A percentile compares a stretch with the other conserved stretches of the same genome.
phyloP scores from a whole-genome alignment of 495 filamentous ascomycete species.

The Xylaria grammica region DNA sequence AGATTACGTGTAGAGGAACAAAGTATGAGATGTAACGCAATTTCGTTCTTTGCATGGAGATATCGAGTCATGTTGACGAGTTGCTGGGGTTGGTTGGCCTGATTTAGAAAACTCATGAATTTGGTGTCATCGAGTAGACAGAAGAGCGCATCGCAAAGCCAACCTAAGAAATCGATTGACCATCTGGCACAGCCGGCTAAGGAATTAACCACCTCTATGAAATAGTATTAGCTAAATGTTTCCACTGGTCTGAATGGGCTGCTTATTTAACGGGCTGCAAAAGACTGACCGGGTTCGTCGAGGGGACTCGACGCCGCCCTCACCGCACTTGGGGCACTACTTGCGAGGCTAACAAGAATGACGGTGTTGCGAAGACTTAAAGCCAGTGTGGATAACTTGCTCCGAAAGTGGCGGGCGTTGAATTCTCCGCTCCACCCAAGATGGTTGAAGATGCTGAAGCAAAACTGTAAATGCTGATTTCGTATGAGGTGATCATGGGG shows the following conservation, averaged over 20 bases:
- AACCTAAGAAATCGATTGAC: conserved; percentile 71
- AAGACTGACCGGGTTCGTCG: conserved; percentile 64
- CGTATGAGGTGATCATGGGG: conserved; percentile 74
- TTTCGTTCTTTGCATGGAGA: conserved; percentile 50
- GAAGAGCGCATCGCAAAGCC: conserved; percentile 70
- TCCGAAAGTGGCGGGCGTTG: conserved; percentile 62
- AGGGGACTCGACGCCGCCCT: conserved; percentile 56
- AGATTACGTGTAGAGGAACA: conserved; percentile 76
- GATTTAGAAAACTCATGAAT: conserved; percentile 48
- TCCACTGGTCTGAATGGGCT: background rate
- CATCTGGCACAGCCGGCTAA: conserved; percentile 65
- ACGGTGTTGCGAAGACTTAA: conserved; percentile 74
- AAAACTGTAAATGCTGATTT: conserved; percentile 69
- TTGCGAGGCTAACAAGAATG: conserved; percentile 67
- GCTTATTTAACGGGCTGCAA: conserved; percentile 9
- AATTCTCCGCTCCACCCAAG: conserved; percentile 68
- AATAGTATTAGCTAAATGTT: conserved; percentile 12
- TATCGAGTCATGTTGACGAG: conserved; percentile 52
- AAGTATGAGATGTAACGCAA: conserved; percentile 71
- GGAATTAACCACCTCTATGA: conserved; percentile 57
- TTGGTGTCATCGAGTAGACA: conserved; percentile 61
- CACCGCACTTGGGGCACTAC: conserved; percentile 45
- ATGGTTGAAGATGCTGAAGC: conserved; percentile 71
- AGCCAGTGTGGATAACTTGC: conserved; percentile 74
- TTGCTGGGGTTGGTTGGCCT: conserved; percentile 39